Evolutionary conservation across 2,329 filamentous ascomycete genomes (phyloP).

Genomic region (Helicocarpus griseus): DNA sequence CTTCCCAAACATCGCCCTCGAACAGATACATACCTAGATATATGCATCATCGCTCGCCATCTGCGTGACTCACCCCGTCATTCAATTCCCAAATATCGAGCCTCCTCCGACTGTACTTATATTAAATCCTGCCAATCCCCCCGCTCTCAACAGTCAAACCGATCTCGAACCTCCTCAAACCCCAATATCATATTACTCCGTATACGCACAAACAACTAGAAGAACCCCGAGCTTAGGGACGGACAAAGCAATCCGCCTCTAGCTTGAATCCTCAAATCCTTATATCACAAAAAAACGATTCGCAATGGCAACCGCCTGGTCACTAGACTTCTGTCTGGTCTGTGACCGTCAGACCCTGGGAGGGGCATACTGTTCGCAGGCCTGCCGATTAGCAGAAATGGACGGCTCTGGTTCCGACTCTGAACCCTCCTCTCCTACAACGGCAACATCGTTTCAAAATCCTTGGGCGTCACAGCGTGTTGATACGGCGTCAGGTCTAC

Average conservation of each 20-base stretch:
- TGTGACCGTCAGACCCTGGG: slow-evolving; percentile 83
- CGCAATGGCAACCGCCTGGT: slow-evolving; percentile 49
- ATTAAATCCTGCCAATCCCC: background rate
- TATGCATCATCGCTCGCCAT: background rate
- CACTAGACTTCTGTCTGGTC: slow-evolving; percentile 84
- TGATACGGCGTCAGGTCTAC: slow-evolving; percentile 43
- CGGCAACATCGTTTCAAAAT: slow-evolving; percentile 13
- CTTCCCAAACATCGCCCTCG: background rate
- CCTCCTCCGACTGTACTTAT: background rate
- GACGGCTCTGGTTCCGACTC: slow-evolving; percentile 56
- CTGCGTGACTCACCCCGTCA: background rate
- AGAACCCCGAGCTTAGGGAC: background rate
- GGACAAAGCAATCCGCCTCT: background rate
- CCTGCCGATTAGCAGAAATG: slow-evolving; percentile 78
- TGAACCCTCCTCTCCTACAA: slow-evolving; percentile 15
- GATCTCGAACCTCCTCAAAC: background rate
- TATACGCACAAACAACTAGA: background rate
- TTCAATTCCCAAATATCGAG: background rate
- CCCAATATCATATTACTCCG: background rate
- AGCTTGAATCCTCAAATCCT: background rate
- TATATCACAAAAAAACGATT: background rate
- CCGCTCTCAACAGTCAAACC: background rate
- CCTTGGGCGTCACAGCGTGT: slow-evolving; percentile 10
- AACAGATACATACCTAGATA: no score
- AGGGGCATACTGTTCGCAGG: slow-evolving; percentile 82